A percentile compares a stretch with the other conserved stretches of the same genome.
These are phyloP conservation scores for Letharia columbiana DNA, from an alignment of 495 filamentous ascomycete genomes.

Conservation along the genomic window DNA sequence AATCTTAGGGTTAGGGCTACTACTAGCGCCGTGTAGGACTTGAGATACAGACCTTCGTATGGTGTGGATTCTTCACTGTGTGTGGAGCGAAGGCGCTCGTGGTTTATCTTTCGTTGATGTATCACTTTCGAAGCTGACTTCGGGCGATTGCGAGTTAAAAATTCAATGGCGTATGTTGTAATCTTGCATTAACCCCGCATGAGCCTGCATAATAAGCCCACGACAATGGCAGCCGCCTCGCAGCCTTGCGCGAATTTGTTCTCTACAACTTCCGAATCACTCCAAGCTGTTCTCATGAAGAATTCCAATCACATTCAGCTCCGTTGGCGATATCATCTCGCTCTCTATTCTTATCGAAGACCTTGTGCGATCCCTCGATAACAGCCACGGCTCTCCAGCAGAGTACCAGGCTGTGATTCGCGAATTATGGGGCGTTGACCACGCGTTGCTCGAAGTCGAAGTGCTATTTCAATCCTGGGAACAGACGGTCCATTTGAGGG, in stretches of 20 bases:
- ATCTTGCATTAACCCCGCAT: neutral
- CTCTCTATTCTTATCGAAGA: constrained; percentile 29
- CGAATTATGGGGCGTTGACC: constrained; percentile 28
- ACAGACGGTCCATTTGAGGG: constrained; percentile 14
- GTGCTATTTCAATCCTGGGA: constrained; percentile 13
- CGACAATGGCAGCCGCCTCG: neutral
- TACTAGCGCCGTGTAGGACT: too few relatives aligned
- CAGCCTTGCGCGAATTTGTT: neutral
- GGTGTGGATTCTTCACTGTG: too few relatives aligned
- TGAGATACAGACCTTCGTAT: too few relatives aligned
- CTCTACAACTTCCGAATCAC: neutral
- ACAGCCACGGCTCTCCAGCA: constrained; percentile 25
- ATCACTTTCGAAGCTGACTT: too few relatives aligned
- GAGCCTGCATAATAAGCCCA: neutral
- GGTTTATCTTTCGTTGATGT: too few relatives aligned
- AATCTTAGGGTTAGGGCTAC: too few relatives aligned
- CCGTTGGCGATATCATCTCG: constrained; percentile 32
- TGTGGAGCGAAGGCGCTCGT: too few relatives aligned
- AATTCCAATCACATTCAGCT: constrained; percentile 31
- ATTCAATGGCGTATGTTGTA: neutral
- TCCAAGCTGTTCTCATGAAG: neutral
- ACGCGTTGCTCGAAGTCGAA: constrained; percentile 26
- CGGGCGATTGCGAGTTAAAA: too few relatives aligned
- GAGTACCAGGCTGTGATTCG: constrained; percentile 27
- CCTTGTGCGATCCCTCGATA: constrained; percentile 26